Evolutionary conservation across 352 stramenopile genomes (phyloP).

Genomic region (Phytophthora melonis): DNA sequence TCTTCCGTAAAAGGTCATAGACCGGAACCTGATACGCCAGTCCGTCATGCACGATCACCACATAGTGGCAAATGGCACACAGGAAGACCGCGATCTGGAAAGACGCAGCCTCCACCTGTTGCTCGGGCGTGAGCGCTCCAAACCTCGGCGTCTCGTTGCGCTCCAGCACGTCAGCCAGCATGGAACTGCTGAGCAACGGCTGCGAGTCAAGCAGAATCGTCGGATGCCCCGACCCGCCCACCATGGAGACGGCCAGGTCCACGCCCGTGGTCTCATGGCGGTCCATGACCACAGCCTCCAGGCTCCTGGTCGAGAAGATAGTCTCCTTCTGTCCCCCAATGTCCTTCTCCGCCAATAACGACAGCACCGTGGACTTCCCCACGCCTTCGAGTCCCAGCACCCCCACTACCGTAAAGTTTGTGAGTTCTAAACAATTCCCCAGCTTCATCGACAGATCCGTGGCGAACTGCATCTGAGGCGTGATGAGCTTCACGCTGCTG

Average conservation of each 20-base stretch:
- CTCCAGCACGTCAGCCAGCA: slow-evolving; percentile 58
- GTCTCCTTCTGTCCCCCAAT: not conserved
- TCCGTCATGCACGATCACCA: slow-evolving; percentile 69
- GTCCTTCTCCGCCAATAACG: slow-evolving; percentile 47
- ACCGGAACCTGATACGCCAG: slow-evolving; percentile 49
- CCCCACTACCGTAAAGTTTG: slow-evolving; percentile 75
- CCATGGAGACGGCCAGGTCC: slow-evolving; percentile 60
- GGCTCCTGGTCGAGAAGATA: slow-evolving; percentile 50
- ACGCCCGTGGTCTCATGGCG: slow-evolving; percentile 64
- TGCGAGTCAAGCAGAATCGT: slow-evolving; percentile 74
- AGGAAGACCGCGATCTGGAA: slow-evolving; percentile 75
- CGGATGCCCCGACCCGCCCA: slow-evolving; percentile 34
- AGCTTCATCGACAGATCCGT: slow-evolving; percentile 68
- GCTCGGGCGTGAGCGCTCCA: slow-evolving; percentile 63
- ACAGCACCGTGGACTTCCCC: slow-evolving; percentile 81
- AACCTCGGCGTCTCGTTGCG: slow-evolving; percentile 64
- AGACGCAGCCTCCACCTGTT: slow-evolving; percentile 70
- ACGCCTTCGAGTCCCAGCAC: slow-evolving; percentile 72
- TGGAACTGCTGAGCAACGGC: slow-evolving; percentile 68
- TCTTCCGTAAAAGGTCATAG: slow-evolving; percentile 55
- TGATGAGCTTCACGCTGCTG: slow-evolving; percentile 68
- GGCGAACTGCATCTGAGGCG: slow-evolving; percentile 63
- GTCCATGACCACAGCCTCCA: slow-evolving; percentile 47
- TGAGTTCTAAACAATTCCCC: slow-evolving; percentile 66
- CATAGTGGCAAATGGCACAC: slow-evolving; percentile 80